Evolutionary conservation across 768 basidiomycete genomes (phyloP).

Genomic region (Trametes cubensis): DNA sequence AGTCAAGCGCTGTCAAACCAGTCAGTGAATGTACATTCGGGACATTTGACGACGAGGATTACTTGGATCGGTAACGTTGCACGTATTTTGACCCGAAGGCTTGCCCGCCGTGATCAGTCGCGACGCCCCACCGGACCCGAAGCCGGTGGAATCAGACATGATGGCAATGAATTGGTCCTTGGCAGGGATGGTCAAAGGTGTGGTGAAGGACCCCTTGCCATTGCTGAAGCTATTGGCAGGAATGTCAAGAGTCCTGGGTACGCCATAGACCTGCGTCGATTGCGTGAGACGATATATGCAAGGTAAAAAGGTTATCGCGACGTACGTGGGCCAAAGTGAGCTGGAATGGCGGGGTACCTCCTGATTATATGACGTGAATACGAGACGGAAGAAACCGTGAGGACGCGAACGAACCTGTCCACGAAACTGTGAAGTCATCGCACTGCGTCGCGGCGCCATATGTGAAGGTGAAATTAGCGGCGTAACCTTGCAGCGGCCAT

Average conservation of each 20-base stretch:
- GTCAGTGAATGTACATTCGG: background rate
- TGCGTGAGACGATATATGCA: constrained; percentile 7
- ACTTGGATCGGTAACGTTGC: constrained; percentile 12
- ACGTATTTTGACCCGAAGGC: background rate
- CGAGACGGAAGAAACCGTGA: background rate
- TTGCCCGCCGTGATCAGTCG: constrained; percentile 10
- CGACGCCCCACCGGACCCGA: constrained; percentile 51
- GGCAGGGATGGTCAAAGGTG: constrained; percentile 45
- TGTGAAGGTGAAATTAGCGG: constrained; percentile 50
- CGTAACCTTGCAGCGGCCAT: constrained; percentile 21
- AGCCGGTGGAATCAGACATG: constrained; percentile 76
- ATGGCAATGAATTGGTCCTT: constrained; percentile 51
- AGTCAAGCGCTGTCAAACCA: constrained; percentile 3
- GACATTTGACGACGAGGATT: background rate
- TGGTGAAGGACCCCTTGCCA: constrained; percentile 55
- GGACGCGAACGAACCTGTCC: constrained; percentile 52
- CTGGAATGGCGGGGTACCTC: constrained; percentile 57
- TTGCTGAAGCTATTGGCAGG: constrained; percentile 56
- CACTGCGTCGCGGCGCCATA: constrained; percentile 59
- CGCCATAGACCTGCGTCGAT: constrained; percentile 49
- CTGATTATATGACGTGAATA: constrained; percentile 37
- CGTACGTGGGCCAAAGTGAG: constrained; percentile 55
- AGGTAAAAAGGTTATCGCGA: constrained; percentile 7
- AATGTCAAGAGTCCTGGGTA: constrained; percentile 56
- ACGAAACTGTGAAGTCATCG: constrained; percentile 59